Evolutionary conservation across 192 early-diverging fungal genomes (phyloP), one percentile per base, ranked within the genome.

Genomic region (Coemansia erecta): DNA sequence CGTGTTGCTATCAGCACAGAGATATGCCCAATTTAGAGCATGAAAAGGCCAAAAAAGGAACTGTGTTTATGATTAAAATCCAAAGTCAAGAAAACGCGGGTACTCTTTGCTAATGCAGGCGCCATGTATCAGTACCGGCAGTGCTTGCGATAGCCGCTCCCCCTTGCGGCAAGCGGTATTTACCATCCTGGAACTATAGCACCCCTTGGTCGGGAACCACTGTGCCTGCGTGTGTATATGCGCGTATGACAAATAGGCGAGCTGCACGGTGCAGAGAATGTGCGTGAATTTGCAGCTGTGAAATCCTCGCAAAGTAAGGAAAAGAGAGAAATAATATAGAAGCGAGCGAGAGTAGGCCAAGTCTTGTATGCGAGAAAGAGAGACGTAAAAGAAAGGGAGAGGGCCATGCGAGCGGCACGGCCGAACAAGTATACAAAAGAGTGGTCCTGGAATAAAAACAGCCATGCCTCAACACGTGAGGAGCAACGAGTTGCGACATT

Each of bases 401-500:
- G 17, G 44, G 5, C 44, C 19, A 21, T 45, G 44, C 17, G 44
- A 19, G 44, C 19, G 35, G 35, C 35, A 37, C 10, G 35, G 35
- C 35, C 35, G 35, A 37, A 37, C 35, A 37, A 37, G 35, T 37
- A 37, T 21, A 23, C 46, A 48, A 50, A 24, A 28, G 5, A 15
- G 24, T 15, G 24, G 26, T 50, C 26, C 11, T 14, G 26, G 24
- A 22, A 10, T 5, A 31, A 31, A 37, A 37, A 11, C 3, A 37
- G 35, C 35, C 35, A 37, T 37, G 35, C 35, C 35, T 37, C 10
- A 17, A 11, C 48, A 50, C 48, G 48, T 50, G 48, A 50, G 48
- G 26, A 50, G 22, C 48, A 14, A 26, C 48, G 48, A 50, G 48
- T 50, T 50, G 48, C 48, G 48, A 50, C 11, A 26, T 21, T 18